Conservation (phyloP, 2,329 filamentous ascomycete species). For the Aspergillus floridensis region DNA sequence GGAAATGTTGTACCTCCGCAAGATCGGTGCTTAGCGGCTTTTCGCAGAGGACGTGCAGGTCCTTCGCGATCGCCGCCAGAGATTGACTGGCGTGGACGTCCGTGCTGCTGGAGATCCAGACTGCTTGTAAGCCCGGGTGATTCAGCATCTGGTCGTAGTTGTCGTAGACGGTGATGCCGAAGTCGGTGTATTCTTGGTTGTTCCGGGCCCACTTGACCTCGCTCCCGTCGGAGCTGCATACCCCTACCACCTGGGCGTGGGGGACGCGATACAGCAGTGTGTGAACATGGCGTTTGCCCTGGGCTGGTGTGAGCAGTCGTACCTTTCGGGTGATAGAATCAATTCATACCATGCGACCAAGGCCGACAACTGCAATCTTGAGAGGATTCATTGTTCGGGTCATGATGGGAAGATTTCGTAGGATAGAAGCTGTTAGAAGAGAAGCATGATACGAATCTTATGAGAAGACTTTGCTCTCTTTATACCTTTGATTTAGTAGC, state of each 20-base stretch:
- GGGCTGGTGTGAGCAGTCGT: background rate
- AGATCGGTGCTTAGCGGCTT: slow-evolving; percentile 50
- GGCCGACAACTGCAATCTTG: slow-evolving; percentile 8
- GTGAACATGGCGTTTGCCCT: slow-evolving; percentile 14
- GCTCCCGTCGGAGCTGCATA: slow-evolving; percentile 24
- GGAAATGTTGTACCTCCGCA: slow-evolving; percentile 44
- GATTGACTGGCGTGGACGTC: slow-evolving; percentile 51
- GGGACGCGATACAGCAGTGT: slow-evolving; percentile 7
- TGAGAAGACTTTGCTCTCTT: no score
- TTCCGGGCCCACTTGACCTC: slow-evolving; percentile 45
- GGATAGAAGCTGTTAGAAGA: background rate
- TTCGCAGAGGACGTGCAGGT: slow-evolving; percentile 52
- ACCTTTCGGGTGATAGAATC: background rate
- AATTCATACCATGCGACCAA: slow-evolving; percentile 5
- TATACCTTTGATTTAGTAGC: no score
- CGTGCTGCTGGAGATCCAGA: slow-evolving; percentile 50
- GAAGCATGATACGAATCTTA: no score
- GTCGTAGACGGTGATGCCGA: slow-evolving; percentile 47
- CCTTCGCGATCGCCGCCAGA: slow-evolving; percentile 49
- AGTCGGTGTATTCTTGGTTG: slow-evolving; percentile 42
- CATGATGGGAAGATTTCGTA: background rate
- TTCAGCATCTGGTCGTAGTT: slow-evolving; percentile 52
- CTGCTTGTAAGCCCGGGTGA: slow-evolving; percentile 49
- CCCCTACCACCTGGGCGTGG: slow-evolving; percentile 7
- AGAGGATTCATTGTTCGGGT: background rate